Conservation (phyloP, 108 stramenopile genomes). For the Mediolabrus comicus region DNA sequence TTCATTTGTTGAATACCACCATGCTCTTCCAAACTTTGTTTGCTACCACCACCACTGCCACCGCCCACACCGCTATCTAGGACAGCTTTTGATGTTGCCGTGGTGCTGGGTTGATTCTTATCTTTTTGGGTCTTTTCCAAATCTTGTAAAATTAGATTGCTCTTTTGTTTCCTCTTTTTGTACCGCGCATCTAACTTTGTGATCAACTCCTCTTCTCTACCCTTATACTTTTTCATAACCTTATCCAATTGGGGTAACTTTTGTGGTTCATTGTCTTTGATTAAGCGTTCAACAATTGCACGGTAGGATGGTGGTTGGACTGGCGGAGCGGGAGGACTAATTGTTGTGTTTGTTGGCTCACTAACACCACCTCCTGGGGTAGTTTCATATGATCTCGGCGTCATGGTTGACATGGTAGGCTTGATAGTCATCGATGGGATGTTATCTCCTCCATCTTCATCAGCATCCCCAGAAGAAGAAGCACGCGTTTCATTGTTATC, state of each 20-base stretch:
- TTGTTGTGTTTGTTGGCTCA: neutral
- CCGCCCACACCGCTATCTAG: too few species aligned
- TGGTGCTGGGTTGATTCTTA: neutral
- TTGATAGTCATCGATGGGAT: neutral
- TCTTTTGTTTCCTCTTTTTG: slow-evolving; percentile 20
- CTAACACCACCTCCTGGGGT: neutral
- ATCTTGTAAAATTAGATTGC: neutral
- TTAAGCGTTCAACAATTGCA: slow-evolving; percentile 19
- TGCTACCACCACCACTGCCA: too few species aligned
- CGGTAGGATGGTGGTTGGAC: slow-evolving; percentile 29
- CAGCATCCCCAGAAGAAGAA: neutral
- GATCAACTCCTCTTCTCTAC: slow-evolving; percentile 49
- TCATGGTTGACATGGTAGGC: neutral
- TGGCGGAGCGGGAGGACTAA: slow-evolving; percentile 27
- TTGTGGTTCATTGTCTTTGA: slow-evolving; percentile 37
- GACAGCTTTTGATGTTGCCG: too few species aligned
- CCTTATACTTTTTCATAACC: slow-evolving; percentile 44
- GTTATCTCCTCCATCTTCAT: neutral
- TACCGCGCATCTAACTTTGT: slow-evolving; percentile 42
- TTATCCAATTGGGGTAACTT: slow-evolving; percentile 41
- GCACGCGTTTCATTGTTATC: too few species aligned
- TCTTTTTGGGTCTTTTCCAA: neutral
- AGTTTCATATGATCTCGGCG: neutral
- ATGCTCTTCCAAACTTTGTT: neutral
- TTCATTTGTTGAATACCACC: slow-evolving; percentile 8